Conservation (phyloP, 257 asterid genomes). For the Petrea volubilis region DNA sequence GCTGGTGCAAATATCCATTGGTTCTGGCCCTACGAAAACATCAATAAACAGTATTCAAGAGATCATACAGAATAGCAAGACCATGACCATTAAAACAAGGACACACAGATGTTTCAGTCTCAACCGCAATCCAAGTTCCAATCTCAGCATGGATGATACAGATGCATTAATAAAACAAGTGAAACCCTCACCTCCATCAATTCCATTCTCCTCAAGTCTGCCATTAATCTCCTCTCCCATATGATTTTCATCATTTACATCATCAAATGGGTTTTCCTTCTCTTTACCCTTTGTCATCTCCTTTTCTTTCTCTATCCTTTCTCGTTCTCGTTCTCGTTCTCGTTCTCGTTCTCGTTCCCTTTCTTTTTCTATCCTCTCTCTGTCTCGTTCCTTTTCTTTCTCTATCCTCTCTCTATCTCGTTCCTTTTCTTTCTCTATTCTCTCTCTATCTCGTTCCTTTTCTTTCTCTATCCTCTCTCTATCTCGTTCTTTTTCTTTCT, state of each 20-base stretch:
- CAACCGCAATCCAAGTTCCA: background rate
- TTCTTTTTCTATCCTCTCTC: slow-evolving; percentile 4
- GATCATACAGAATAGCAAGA: slow-evolving; percentile 3
- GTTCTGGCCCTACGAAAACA: slow-evolving; percentile 49
- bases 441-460: slow-evolving; percentile 3
- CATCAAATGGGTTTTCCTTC: slow-evolving; percentile 57
- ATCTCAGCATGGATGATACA: background rate
- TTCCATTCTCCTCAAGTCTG: slow-evolving; percentile 46
- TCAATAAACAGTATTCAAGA: slow-evolving; percentile 12
- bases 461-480: slow-evolving; percentile 18
- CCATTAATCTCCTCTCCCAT: slow-evolving; percentile 34
- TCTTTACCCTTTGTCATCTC: slow-evolving; percentile 54
- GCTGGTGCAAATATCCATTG: slow-evolving; percentile 63
- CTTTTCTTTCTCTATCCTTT: slow-evolving; percentile 44
- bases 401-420: slow-evolving; percentile 41
- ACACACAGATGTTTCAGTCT: background rate
- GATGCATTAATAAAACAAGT: background rate
- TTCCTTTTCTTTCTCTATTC: slow-evolving; percentile 20
- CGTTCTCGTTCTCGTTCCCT: background rate
- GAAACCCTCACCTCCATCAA: slow-evolving; percentile 41
- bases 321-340: slow-evolving; percentile 36
- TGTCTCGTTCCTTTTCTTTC: slow-evolving; percentile 44
- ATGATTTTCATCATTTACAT: slow-evolving; percentile 32
- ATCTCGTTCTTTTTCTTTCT: slow-evolving; percentile 37
- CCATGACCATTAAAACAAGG: background rate